Conservation (phyloP, 2,329 filamentous ascomycete species). For the Fusarium oligoseptatum region DNA sequence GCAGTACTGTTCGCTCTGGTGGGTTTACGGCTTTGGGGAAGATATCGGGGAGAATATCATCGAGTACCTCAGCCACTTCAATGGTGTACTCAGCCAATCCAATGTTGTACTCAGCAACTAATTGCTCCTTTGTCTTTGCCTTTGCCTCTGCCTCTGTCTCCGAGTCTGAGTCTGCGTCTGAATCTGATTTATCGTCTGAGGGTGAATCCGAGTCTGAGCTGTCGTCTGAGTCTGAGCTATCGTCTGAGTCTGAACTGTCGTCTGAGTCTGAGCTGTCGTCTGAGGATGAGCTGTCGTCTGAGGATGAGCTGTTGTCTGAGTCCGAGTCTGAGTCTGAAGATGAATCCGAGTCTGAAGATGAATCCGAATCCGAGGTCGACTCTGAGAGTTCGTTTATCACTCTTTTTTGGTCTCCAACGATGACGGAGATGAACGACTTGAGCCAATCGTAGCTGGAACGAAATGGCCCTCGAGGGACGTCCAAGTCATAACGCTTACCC, state of each 20-base stretch:
- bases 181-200: not conserved
- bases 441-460: slow-evolving; percentile 56
- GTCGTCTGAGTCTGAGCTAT: not conserved
- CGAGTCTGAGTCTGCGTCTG: slow-evolving; percentile 29
- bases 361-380: not conserved
- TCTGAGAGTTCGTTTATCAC: slow-evolving; percentile 38
- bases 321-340: not conserved
- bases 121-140: too few relatives aligned
- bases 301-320: not conserved
- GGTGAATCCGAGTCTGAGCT: not conserved
- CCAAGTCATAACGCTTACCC: slow-evolving; percentile 48
- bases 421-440: slow-evolving; percentile 47
- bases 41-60: slow-evolving; percentile 47
- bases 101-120: too few relatives aligned
- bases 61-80: slow-evolving; percentile 45
- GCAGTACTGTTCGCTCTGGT: slow-evolving; percentile 51
- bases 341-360: not conserved
- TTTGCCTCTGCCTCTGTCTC: too few relatives aligned
- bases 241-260: not conserved
- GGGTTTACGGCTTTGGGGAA: slow-evolving; percentile 44
- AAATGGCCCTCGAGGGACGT: slow-evolving; percentile 55
- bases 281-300: not conserved
- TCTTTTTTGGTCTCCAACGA: slow-evolving; percentile 47
- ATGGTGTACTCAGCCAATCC: too few relatives aligned
- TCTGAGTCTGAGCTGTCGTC: not conserved